phyloP scores from a whole-genome alignment of 257 asterid genomes.

The Przewalskia tangutica region DNA sequence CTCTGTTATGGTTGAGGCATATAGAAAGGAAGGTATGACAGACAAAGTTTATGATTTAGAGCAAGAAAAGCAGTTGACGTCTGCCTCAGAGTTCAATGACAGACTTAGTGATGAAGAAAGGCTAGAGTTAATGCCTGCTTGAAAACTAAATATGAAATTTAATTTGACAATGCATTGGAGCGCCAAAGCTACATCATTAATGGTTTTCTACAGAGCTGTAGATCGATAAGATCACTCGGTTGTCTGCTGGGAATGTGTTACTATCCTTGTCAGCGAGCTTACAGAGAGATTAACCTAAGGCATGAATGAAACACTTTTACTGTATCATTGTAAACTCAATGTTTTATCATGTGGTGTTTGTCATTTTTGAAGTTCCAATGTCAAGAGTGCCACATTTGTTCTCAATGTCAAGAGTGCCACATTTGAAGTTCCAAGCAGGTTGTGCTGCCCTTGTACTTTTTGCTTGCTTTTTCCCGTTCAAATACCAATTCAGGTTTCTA shows the following conservation, averaged over 20 bases:
- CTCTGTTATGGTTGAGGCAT: constrained; percentile 66
- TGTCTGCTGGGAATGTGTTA: background rate
- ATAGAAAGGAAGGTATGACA: constrained; percentile 72
- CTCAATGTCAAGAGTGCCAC: background rate
- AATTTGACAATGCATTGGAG: background rate
- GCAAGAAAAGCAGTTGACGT: constrained; percentile 38
- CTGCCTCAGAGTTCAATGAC: constrained; percentile 10
- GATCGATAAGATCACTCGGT: background rate
- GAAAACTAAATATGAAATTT: background rate
- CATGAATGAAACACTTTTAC: background rate
- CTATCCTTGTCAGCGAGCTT: background rate
- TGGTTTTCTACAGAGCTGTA: background rate
- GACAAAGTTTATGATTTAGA: constrained; percentile 70
- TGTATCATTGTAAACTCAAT: background rate
- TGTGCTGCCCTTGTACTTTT: background rate
- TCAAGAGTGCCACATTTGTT: background rate
- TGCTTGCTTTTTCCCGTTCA: background rate
- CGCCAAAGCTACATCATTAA: background rate
- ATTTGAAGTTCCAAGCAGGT: background rate
- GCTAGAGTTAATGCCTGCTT: constrained; percentile 3
- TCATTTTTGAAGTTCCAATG: background rate
- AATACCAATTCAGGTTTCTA: background rate
- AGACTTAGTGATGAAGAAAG: constrained; percentile 13
- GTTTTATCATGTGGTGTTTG: background rate
- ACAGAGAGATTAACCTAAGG: background rate